A percentile compares a stretch with the other conserved stretches of the same genome.
Evolutionary conservation across 1,284 basidiomycete genomes (phyloP).

Genomic region (Boletus hoseneyae): DNA sequence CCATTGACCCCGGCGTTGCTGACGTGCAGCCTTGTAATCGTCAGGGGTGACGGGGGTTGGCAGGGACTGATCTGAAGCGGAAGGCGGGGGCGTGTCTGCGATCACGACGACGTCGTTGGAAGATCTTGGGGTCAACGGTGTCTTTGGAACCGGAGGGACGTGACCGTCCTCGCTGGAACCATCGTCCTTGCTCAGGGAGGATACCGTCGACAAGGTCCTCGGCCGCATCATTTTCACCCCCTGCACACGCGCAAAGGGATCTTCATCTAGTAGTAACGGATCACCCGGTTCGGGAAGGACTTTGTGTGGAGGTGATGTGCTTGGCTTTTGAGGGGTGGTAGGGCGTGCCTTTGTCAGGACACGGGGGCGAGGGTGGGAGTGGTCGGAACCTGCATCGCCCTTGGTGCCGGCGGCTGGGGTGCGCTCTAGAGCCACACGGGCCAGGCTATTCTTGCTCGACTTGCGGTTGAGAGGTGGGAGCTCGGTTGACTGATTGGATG

Average conservation of each 20-base stretch:
- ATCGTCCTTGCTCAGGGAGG: constrained; percentile 8
- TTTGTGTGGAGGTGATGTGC: not conserved
- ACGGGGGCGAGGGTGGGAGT: constrained; percentile 14
- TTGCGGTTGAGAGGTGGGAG: constrained; percentile 13
- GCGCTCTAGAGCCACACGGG: constrained; percentile 15
- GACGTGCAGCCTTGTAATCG: constrained; percentile 38
- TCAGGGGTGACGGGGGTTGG: constrained; percentile 35
- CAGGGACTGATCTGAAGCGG: constrained; percentile 17
- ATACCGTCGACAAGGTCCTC: constrained; percentile 16
- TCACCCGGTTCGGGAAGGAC: constrained; percentile 17
- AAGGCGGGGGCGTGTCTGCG: constrained; percentile 2
- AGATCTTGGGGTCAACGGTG: not conserved
- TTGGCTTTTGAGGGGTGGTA: constrained; percentile 26
- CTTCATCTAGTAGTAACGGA: constrained; percentile 42
- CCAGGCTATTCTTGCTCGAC: constrained; percentile 18
- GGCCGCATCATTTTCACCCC: constrained; percentile 42
- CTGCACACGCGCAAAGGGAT: constrained; percentile 55
- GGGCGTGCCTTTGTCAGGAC: constrained; percentile 33
- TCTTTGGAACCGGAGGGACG: not conserved
- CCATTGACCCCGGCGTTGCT: constrained; percentile 38
- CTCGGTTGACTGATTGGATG: constrained; percentile 11
- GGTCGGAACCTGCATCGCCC: constrained; percentile 12
- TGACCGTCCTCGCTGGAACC: constrained; percentile 14
- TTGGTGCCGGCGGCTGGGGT: constrained; percentile 5
- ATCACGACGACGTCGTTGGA: not conserved